These are phyloP conservation scores for Pseudomassariella vexata DNA, from an alignment of 2,329 filamentous ascomycete genomes.

Conservation along the genomic window DNA sequence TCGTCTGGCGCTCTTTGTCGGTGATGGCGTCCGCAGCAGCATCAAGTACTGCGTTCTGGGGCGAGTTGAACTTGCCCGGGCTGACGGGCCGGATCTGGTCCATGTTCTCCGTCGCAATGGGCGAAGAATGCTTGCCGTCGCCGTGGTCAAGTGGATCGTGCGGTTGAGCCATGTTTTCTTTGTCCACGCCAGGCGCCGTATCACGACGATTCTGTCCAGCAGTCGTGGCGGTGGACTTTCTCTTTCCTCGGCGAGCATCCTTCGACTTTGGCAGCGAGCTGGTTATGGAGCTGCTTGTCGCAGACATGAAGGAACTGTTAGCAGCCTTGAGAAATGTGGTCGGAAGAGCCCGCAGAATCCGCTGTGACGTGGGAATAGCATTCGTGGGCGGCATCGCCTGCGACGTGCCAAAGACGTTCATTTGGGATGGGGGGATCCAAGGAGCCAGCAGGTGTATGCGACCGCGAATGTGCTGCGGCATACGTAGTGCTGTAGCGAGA, in stretches of 20 bases:
- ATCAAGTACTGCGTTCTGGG: slow-evolving; percentile 30
- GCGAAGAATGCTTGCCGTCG: slow-evolving; percentile 18
- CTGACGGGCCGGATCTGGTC: slow-evolving; percentile 34
- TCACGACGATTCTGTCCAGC: slow-evolving; percentile 28
- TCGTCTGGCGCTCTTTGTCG: slow-evolving; percentile 65
- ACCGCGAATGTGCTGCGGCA: slow-evolving; percentile 92
- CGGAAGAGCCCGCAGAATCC: slow-evolving; percentile 82
- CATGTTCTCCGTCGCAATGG: slow-evolving; percentile 39
- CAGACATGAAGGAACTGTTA: slow-evolving; percentile 91
- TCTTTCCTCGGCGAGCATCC: slow-evolving; percentile 51
- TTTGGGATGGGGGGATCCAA: slow-evolving; percentile 94
- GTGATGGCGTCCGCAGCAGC: slow-evolving; percentile 56
- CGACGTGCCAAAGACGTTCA: slow-evolving; percentile 70
- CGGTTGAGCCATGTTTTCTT: slow-evolving; percentile 38
- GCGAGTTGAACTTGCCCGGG: slow-evolving; percentile 17
- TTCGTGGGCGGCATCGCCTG: slow-evolving; percentile 73
- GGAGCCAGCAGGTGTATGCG: slow-evolving; percentile 91
- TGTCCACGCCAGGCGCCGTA: slow-evolving; percentile 34
- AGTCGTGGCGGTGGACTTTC: slow-evolving; percentile 41
- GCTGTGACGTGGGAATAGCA: slow-evolving; percentile 84
- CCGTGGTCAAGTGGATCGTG: slow-evolving; percentile 10
- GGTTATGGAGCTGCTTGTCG: slow-evolving; percentile 80
- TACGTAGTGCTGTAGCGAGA: slow-evolving; percentile 85
- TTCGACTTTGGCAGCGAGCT: slow-evolving; percentile 74
- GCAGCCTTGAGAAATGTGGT: slow-evolving; percentile 89